Percentiles rank a stretch among this genome's conserved stretches.
Evolutionary conservation across 2,329 filamentous ascomycete genomes (phyloP).

Genomic region (Ophiosphaerella herpotricha): DNA sequence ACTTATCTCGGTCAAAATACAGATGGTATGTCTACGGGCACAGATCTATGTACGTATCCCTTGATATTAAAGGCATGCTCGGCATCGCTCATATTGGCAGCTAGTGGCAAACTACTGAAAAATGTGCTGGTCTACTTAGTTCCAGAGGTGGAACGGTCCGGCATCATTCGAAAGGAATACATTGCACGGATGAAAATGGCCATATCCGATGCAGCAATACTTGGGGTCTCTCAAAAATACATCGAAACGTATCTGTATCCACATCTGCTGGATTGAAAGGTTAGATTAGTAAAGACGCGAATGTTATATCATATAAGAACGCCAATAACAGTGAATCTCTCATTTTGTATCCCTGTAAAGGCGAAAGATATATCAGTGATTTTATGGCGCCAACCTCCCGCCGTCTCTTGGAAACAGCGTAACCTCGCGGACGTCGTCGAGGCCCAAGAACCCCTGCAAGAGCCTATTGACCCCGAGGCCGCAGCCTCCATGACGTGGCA

Average conservation of each 20-base stretch:
- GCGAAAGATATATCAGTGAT: background rate
- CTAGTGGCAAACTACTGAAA: background rate
- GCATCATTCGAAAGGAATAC: background rate
- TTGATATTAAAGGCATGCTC: background rate
- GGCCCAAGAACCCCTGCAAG: background rate
- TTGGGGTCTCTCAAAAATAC: background rate
- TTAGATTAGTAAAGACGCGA: background rate
- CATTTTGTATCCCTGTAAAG: too few species aligned
- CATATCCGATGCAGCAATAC: background rate
- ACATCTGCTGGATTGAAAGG: background rate
- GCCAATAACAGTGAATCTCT: too few species aligned
- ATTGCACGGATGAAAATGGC: background rate
- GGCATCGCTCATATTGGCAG: background rate
- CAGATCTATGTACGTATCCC: background rate
- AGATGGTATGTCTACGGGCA: background rate
- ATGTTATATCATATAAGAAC: background rate
- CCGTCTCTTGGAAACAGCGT: background rate
- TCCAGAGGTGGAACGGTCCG: background rate
- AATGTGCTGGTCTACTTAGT: background rate
- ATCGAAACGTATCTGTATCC: background rate
- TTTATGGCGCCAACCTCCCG: background rate
- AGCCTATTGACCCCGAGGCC: background rate
- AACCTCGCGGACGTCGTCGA: background rate
- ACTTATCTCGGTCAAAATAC: too few species aligned
- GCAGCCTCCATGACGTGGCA: slow-evolving; percentile 1